Base-by-base conservation (phyloP, 2,329 filamentous ascomycete species). In the Fusarium verticillioides region DNA sequence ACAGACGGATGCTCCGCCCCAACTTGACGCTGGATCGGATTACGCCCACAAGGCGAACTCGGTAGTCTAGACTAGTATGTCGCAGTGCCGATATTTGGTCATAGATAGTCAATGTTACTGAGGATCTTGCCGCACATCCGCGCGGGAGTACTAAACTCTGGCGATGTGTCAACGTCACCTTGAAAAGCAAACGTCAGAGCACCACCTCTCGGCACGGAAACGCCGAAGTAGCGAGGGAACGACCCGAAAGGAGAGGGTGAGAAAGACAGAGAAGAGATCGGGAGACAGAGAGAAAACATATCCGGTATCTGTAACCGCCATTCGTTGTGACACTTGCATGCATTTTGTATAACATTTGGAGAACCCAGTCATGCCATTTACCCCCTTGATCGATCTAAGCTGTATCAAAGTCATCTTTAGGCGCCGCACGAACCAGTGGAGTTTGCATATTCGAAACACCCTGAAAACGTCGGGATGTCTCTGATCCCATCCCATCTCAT, bases 151-250 rank as follows among this genome's bases (percentile, higher is more conserved):
- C 54, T 50, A 69, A 46, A 59, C 52, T 72, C 57, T 57, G 23
- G 56, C 52, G 60, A 77, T 67, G 70, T 52, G 72, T 56, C 67
- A 72, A 77, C 74, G 59, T 53, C 66, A 62, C 47, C 46, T 40
- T 53, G 23, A 40, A 44, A 57, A 56, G 39, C 44, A 39, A 65
- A 65, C 66, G 75, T 78, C 72, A 77, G 63, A 63, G 61, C 42
- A 71, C 60, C 54, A 61, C 62, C 60, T 64, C 67, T 43, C 70
- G 70, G 70, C 70, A 67, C 72, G 60, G 50, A 15, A 37, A 63
- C 65, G 54, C 72, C 72, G 72, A 74, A 63, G 37, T 28, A 40
- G 39, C 18, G 49, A 59, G 52, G 52, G 70, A 59, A 70, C 23
- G 39, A 54, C 34, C 59, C 64, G 59, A 42, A 7, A 42, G 7